Evolutionary conservation across 2,329 filamentous ascomycete genomes (phyloP), one percentile per base, ranked within the genome.

Genomic region (Fusarium nematophilum): DNA sequence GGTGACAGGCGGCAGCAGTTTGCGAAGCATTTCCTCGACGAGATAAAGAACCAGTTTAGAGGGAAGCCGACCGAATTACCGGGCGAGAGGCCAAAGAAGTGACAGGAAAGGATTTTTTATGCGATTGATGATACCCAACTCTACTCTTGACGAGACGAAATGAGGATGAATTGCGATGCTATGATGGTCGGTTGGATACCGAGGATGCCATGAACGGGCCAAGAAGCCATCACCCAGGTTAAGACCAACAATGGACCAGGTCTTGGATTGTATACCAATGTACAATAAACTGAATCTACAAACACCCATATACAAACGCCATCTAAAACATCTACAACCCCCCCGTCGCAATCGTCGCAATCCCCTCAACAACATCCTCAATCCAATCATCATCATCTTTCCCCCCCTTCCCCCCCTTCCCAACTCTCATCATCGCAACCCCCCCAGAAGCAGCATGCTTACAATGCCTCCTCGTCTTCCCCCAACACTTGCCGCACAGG

Each of bases 41-140:
- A 86, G 70, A 47, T 86, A 5, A 77, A 75, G 63, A 83, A 82
- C 47, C 83, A 86, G 63, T 69, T 76, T 9, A 73, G 75, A 9
- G 82, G 82, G 4, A 79, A 72, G 15, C 78, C 80, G 36, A 79
- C 73, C 9, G 72, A 81, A 3, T 64, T 75, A 31, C 71, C 72
- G 3, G 47, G 67, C 13, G 69, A 71, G 21, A 64, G 62, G 37
- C 68, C 67, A 4, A 65, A 59, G 53, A 69, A 69, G 50, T 69
- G 54, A 69, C 37, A 7, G 6, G 15, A 3, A 13, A 30, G 10
- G 11, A 36, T 38, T 48, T 14, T 29, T 10, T 37, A 13, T 34
- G 27, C 14, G 3, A 18, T 29, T 39, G 25, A 42, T 46, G 39
- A 50, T 48, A 55, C 60, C 48, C 53, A 29, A 40, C 57, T 54